A percentile compares a stretch with the other conserved stretches of the same genome.
phyloP scores from a whole-genome alignment of 768 basidiomycete genomes.

The Lactarius psammicola region DNA sequence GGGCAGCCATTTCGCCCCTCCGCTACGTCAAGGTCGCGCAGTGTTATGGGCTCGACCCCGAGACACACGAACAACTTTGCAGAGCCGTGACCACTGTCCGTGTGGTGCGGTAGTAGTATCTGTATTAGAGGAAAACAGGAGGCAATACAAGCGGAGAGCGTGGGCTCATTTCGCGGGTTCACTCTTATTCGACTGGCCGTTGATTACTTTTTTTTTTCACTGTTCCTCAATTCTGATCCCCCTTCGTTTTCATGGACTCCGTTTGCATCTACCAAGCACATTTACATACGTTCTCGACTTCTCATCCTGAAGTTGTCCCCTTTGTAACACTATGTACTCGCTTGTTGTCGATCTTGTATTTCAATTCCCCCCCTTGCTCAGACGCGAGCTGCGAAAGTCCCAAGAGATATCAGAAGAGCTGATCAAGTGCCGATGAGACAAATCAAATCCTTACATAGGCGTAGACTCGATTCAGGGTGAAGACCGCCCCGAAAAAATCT shows the following conservation, averaged over 20 bases:
- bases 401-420: neutral
- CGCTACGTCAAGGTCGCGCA: constrained; percentile 32
- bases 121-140: neutral
- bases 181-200: neutral
- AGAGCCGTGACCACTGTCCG: constrained; percentile 32
- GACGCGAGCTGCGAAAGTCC: neutral
- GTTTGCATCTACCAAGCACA: constrained; percentile 18
- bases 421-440: neutral
- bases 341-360: constrained; percentile 17
- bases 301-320: constrained; percentile 1
- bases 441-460: neutral
- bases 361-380: neutral
- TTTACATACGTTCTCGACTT: constrained; percentile 14
- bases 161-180: neutral
- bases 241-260: constrained; percentile 6
- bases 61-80: constrained; percentile 31
- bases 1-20: constrained; percentile 30
- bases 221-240: neutral
- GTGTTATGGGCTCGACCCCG: constrained; percentile 32
- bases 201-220: neutral
- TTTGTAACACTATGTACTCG: constrained; percentile 22
- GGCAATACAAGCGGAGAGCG: neutral
- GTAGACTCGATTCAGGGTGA: neutral
- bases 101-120: constrained; percentile 22
- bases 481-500: neutral